phyloP scores from a whole-genome alignment of 2,329 filamentous ascomycete genomes.

The Teratosphaeria nubilosa region DNA sequence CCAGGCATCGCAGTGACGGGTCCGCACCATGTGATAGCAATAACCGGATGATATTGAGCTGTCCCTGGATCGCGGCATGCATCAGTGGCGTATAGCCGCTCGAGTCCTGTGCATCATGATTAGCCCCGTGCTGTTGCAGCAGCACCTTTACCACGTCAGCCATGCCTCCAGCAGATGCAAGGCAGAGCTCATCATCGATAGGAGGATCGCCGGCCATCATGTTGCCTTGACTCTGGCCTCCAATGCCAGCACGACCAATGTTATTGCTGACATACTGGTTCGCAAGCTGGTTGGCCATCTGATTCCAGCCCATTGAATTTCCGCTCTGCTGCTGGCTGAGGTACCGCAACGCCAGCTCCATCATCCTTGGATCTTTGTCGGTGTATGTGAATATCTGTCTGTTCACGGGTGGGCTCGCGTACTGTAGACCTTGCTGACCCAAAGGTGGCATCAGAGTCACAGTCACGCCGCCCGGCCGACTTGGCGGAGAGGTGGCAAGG shows the following conservation, averaged over 20 bases:
- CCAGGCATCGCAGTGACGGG: conserved; percentile 57
- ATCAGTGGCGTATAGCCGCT: conserved; percentile 76
- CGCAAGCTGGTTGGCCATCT: conserved; percentile 16
- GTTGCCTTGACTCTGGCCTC: conserved; percentile 3
- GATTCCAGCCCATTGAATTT: conserved; percentile 21
- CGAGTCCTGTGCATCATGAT: conserved; percentile 63
- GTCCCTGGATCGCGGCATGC: conserved; percentile 66
- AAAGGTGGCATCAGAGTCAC: conserved; percentile 48
- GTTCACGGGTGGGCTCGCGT: conserved; percentile 1
- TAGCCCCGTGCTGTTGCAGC: conserved; percentile 60
- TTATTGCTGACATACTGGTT: conserved; percentile 8
- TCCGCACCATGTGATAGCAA: conserved; percentile 66
- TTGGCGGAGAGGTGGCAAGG: conserved; percentile 67
- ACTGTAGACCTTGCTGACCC: conserved; percentile 26
- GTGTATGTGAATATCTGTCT: conserved; percentile 47
- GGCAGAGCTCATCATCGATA: conserved; percentile 14
- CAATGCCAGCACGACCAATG: conserved; percentile 11
- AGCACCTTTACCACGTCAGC: conserved; percentile 67
- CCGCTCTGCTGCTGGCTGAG: conserved; percentile 26
- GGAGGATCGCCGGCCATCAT: conserved; percentile 6
- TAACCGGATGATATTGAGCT: conserved; percentile 64
- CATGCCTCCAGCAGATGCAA: conserved; percentile 66
- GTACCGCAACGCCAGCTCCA: conserved; percentile 47
- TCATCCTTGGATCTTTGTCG: conserved; percentile 15
- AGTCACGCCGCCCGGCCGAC: conserved; percentile 56